Conservation (phyloP, 208 protist genomes). For the Acanthamoeba triangularis region DNA sequence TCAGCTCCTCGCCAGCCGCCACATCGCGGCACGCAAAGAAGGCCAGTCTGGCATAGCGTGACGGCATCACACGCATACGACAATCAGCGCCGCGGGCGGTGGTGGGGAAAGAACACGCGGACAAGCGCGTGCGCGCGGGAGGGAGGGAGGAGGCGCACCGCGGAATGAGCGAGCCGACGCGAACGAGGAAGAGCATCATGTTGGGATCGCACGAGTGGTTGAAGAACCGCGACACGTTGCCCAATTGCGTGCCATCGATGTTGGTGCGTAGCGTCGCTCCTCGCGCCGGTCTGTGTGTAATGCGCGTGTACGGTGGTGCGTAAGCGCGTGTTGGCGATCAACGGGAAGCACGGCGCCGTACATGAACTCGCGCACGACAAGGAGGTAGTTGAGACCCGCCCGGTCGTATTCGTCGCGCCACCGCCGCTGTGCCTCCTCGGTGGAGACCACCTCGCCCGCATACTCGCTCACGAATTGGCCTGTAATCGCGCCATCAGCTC, state of each 20-base stretch:
- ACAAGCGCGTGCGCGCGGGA: background rate
- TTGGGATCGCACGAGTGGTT: constrained; percentile 76
- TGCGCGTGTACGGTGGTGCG: background rate
- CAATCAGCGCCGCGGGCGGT: background rate
- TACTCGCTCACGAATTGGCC: constrained; percentile 73
- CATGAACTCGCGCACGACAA: constrained; percentile 61
- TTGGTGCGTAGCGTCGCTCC: constrained; percentile 52
- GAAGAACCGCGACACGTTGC: constrained; percentile 68
- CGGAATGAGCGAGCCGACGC: constrained; percentile 7
- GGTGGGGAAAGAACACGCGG: background rate
- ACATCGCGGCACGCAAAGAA: constrained; percentile 63
- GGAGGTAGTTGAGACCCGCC: constrained; percentile 63
- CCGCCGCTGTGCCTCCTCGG: background rate
- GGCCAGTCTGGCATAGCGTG: background rate
- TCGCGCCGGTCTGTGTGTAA: background rate
- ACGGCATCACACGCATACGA: background rate
- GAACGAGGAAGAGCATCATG: constrained; percentile 50
- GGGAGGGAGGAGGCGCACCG: background rate
- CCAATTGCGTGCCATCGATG: background rate
- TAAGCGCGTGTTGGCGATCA: background rate
- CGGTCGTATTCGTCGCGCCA: constrained; percentile 29
- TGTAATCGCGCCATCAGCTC: background rate
- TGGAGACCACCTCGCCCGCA: constrained; percentile 62
- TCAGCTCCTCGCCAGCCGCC: constrained; percentile 54
- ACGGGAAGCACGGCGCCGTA: background rate